Base-by-base conservation (phyloP, 75 land plant genomes). In the Selaginella moellendorffii region DNA sequence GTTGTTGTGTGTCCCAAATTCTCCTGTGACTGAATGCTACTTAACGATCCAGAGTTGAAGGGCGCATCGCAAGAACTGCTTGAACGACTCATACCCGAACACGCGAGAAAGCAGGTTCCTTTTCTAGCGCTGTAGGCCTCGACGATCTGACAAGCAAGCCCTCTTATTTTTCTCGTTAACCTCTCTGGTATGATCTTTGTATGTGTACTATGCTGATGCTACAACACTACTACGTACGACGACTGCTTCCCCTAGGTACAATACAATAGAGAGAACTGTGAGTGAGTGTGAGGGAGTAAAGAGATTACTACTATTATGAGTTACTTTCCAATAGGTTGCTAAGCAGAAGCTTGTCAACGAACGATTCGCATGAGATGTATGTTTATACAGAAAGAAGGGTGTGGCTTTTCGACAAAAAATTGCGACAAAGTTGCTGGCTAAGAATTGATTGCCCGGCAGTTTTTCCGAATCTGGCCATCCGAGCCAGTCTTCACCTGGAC, bases 21-120 rank as follows among this genome's bases (percentile, higher is more conserved):
- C n/a, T n/a, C n/a, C n/a, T n/a, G n/a, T n/a, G n/a, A n/a, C n/a
- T n/a, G n/a, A n/a, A n/a, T 65, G 52, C 29, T 20, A 29, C n/a
- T 53, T 69, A 0, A 14, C 62, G n/a, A n/a, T 76, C 46, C 54
- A 24, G 76, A 81, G 77, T 67, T 81, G 51, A 28, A 69, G 56
- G 83, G 80, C 31, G 80, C 83, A 10, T 69, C 71, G 19, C 83
- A 76, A 23, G 83, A 81, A 27, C 71, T 81, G 42, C 66, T 81
- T 2, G 31, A 60, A 63, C 74, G 59, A 68, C 60, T 81, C 27
- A 70, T 77, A 54, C n/a, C n/a, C 17, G 82, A 80, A 31, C 73
- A 80, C 54, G 76, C 69, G 25, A 30, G 72, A 19, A 63, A 73
- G 68, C 67, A 31, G 54, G 19, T 61, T 25, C 67, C 46, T 36